phyloP scores from a whole-genome alignment of 1,284 basidiomycete species.

The Moniliella sp. region DNA sequence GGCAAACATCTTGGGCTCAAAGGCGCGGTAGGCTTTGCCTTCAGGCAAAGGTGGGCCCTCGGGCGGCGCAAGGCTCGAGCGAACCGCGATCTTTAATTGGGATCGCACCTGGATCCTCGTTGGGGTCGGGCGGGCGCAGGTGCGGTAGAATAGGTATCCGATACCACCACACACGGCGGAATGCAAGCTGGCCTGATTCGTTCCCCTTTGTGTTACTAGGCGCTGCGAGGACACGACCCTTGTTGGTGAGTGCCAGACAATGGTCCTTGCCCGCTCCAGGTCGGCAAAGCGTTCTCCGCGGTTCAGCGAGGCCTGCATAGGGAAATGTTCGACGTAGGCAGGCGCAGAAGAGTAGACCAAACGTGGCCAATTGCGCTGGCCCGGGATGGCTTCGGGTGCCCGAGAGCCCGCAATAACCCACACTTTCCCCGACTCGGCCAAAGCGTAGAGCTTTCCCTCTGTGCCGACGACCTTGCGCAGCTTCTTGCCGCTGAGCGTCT shows the following conservation, averaged over 20 bases:
- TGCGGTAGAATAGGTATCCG: too few species aligned
- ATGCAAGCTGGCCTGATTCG: conserved; percentile 59
- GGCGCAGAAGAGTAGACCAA: too few species aligned
- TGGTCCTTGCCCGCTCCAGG: conserved; percentile 47
- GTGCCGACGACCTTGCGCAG: conserved; percentile 22
- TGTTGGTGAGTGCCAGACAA: conserved; percentile 59
- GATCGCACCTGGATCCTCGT: too few species aligned
- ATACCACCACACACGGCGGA: conserved; percentile 8
- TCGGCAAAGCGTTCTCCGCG: conserved; percentile 14
- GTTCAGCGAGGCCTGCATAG: conserved; percentile 7
- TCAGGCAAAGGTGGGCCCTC: too few species aligned
- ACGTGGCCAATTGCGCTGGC: too few species aligned
- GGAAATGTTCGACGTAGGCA: too few species aligned
- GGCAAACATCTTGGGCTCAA: conserved; percentile 17
- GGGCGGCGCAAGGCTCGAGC: too few species aligned
- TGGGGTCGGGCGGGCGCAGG: too few species aligned
- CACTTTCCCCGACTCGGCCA: conserved; percentile 21
- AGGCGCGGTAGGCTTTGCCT: conserved; percentile 38
- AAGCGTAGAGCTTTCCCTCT: conserved; percentile 22
- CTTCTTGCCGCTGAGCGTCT: conserved; percentile 24
- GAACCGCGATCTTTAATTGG: too few species aligned
- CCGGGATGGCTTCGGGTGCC: too few species aligned
- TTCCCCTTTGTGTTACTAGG: conserved; percentile 61
- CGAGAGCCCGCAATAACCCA: conserved; percentile 23
- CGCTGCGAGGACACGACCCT: conserved; percentile 58